Base-by-base conservation (phyloP, 257 asterid genomes). In the Solanum sejunctum region DNA sequence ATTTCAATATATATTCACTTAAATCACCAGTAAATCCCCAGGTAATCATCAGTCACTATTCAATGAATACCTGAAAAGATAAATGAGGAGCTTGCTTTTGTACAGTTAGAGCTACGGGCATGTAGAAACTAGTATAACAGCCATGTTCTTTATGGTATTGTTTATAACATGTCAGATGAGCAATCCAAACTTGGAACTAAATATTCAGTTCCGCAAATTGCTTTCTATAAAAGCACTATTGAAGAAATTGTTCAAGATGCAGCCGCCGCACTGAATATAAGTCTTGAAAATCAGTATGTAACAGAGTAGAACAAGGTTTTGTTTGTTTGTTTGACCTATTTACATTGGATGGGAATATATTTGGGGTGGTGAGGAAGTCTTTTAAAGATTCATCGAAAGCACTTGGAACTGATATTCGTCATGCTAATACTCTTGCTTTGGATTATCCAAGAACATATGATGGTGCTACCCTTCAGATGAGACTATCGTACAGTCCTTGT, bases 321-420 rank as follows among this genome's bases (percentile, higher is more conserved):
- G 8, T 52, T 78, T 52, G 28, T 41, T 32, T 66, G 43, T 13
- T 20, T 7, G 16, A n/a, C 39, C 13, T 79, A 18, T 47, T 84
- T 54, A 69, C 61, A 55, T 84, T 92, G 92, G 84, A 91, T 90
- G 96, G 92, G 92, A 90, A 87, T 91, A 51, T 72, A 10, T 47
- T 18, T 17, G 83, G 87, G 79, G 90, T 83, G 87, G 92, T 93
- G 97, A 91, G 91, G 97, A 94, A 94, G 91, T 89, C 93, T 87
- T 95, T 93, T 81, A 94, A 92, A 89, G 99, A 95, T 91, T 90
- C 97, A 81, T 93, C 93, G 88, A 95, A 95, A 90, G 93, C 97
- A 63, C 98, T 95, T 86, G 93, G 94, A 94, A 95, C 99, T 89
- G 98, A 95, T 91, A 94, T 95, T 87, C 98, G 93, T 28, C 97